These are phyloP conservation scores for Candida qinlingensis DNA, from an alignment of 805 yeast genomes.

Conservation along the genomic window DNA sequence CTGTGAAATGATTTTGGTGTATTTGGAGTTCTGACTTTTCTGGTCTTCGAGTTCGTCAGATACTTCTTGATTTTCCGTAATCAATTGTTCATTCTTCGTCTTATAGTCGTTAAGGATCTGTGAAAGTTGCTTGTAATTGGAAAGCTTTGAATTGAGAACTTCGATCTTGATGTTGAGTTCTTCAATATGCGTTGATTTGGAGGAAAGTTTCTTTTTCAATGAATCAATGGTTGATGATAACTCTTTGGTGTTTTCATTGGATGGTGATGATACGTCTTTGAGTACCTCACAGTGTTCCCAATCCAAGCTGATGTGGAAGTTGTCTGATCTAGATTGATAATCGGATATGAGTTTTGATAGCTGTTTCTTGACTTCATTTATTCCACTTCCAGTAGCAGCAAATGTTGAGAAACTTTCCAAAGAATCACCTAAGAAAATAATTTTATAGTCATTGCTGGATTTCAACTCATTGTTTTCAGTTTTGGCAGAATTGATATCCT, in stretches of 20 bases:
- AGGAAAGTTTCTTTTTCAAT: neutral
- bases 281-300: neutral
- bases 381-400: neutral
- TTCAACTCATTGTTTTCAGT: neutral
- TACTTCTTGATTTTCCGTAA: slow-evolving; percentile 12
- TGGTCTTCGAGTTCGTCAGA: slow-evolving; percentile 12
- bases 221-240: neutral
- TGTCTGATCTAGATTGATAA: neutral
- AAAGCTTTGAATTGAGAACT: slow-evolving; percentile 40
- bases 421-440: neutral
- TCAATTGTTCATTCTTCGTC: slow-evolving; percentile 15
- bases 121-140: slow-evolving; percentile 28
- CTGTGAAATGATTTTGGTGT: slow-evolving; percentile 1
- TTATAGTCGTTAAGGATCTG: slow-evolving; percentile 21
- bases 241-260: neutral
- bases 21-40: slow-evolving; percentile 18
- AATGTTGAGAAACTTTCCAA: neutral
- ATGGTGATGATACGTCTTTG: neutral
- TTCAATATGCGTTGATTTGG: slow-evolving; percentile 26
- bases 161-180: slow-evolving; percentile 42
- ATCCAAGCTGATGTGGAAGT: neutral
- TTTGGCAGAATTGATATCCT: neutral
- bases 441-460: neutral
- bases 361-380: neutral
- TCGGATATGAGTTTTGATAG: neutral